Conservation (phyloP, 2,329 filamentous ascomycete species). For the Amauroascus verrucosus region DNA sequence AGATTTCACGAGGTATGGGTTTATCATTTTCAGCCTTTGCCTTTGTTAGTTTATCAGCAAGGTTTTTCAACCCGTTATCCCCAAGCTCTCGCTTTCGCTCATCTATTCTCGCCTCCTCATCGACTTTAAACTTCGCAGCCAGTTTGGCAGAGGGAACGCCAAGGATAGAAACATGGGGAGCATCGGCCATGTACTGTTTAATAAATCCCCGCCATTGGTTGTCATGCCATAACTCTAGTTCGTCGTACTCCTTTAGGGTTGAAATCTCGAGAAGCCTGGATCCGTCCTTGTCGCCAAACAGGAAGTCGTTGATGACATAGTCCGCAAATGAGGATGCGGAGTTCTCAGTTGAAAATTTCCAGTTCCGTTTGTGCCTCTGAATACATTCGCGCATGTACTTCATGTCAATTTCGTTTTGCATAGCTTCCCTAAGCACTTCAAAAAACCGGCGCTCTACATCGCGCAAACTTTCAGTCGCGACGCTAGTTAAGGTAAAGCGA, state of each 20-base stretch:
- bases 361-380: conserved; percentile 64
- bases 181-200: conserved; percentile 73
- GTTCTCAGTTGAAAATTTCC: conserved; percentile 73
- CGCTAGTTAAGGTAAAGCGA: conserved; percentile 74
- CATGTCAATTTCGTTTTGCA: conserved; percentile 71
- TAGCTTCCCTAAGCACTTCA: conserved; percentile 69
- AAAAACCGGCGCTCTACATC: conserved; percentile 79
- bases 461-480: conserved; percentile 73
- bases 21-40: conserved; percentile 84
- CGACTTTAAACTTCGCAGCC: conserved; percentile 67
- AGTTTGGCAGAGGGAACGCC: conserved; percentile 75
- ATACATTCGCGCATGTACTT: conserved; percentile 82
- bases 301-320: conserved; percentile 81
- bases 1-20: conserved; percentile 69
- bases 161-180: conserved; percentile 75
- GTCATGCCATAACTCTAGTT: conserved; percentile 69
- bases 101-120: conserved; percentile 68
- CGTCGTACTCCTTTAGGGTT: conserved; percentile 48
- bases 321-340: conserved; percentile 71
- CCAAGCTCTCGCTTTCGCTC: conserved; percentile 71
- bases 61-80: conserved; percentile 63
- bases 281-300: conserved; percentile 80
- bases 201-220: conserved; percentile 73
- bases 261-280: conserved; percentile 56
- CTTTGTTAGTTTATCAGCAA: conserved; percentile 64